Conservation (phyloP, 176 grass and related monocot genomes). For the Oryza australiensis region DNA sequence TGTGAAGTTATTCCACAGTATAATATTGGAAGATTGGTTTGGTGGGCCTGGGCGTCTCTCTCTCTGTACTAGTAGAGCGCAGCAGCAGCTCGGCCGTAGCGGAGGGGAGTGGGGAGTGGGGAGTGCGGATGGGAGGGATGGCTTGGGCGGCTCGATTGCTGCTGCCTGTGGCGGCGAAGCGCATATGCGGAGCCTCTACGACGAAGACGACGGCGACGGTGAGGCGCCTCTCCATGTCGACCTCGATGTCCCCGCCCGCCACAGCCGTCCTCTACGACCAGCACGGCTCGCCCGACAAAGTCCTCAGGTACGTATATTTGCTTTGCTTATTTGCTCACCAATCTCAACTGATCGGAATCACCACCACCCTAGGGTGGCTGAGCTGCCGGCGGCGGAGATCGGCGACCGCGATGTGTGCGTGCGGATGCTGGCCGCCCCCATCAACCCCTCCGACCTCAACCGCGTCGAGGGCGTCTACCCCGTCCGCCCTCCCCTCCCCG, state of each 20-base stretch:
- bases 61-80: no score
- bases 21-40: no score
- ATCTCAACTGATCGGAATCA: neutral
- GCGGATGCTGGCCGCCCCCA: constrained; percentile 84
- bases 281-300: constrained; percentile 68
- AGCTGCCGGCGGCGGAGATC: constrained; percentile 52
- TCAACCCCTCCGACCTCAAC: constrained; percentile 97
- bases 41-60: no score
- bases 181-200: neutral
- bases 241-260: constrained; percentile 49
- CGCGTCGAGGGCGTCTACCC: constrained; percentile 93
- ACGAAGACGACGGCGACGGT: neutral
- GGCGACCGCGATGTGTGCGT: constrained; percentile 75
- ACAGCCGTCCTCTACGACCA: constrained; percentile 71
- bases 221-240: neutral
- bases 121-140: no score
- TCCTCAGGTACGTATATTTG: constrained; percentile 30
- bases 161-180: neutral
- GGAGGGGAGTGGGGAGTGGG: no score
- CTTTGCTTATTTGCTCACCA: neutral
- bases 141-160: no score
- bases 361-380: constrained; percentile 45
- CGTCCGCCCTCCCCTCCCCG: constrained; percentile 66
- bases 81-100: no score
- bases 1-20: no score